Evolutionary conservation across 2,329 filamentous ascomycete genomes (phyloP), one percentile per base, ranked within the genome.

Genomic region (Pseudogymnoascus sp.): DNA sequence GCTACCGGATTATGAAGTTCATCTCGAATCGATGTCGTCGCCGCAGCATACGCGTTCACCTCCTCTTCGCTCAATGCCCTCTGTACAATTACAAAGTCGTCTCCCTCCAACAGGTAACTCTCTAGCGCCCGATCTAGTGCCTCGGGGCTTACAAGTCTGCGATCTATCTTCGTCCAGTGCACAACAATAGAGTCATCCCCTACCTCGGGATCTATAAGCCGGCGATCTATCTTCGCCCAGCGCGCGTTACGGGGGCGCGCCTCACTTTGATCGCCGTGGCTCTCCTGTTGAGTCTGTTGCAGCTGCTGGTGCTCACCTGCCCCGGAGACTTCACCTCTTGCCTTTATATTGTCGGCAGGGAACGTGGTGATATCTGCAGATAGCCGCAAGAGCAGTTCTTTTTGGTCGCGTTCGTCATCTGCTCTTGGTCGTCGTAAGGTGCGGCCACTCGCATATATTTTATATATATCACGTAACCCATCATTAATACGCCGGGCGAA

Each of bases 81-180:
- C 61, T 97, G 80, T 1, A 97, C 92, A 72, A 97, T 96, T 63
- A 97, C 92, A 73, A 92, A 94, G 70, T 96, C 91, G 64, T 92
- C 84, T n/a, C 92, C 84, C 69, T 94, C 89, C 4, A 74, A 97
- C 93, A 21, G 21, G 67, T 89, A 97, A 29, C 92, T 82, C 76
- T 97, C 92, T 69, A 94, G 89, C n/a, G 89, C 89, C 64, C 89
- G 82, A 62, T 90, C 88, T 55, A 97, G 77, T 0, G 92, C 92
- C 68, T 93, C 89, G 0, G 92, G 92, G 68, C 95, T 97, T 69
- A 97, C 92, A 62, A 96, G 82, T 67, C 87, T 86, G 62, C 92
- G 86, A 71, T 88, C 90, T 71, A 97, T 92, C 77, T 94, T 96
- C 55, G 92, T 97, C 92, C 92, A 97, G 36, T 18, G 6, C 36